Evolutionary conservation across 192 early-diverging fungal species (phyloP).

Genomic region (Spizellomyces punctatus): DNA sequence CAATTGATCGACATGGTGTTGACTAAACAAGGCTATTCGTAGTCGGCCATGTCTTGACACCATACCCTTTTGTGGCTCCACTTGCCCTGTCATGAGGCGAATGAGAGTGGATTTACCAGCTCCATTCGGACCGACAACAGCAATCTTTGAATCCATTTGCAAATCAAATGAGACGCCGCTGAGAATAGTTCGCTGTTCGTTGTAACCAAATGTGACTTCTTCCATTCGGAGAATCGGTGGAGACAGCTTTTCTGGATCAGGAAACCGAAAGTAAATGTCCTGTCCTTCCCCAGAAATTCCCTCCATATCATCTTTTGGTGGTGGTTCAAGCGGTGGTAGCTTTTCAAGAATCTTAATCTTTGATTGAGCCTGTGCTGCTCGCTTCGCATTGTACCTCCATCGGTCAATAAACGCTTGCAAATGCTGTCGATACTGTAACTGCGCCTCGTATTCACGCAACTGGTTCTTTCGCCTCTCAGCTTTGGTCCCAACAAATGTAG

Average conservation of each 20-base stretch:
- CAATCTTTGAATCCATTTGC: constrained; percentile 96
- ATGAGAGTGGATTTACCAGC: constrained; percentile 98
- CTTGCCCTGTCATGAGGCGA: constrained; percentile 83
- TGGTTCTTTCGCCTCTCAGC: constrained; percentile 91
- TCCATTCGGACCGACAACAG: constrained; percentile 99
- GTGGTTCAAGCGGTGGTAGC: constrained; percentile 85
- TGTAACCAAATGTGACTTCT: constrained; percentile 89
- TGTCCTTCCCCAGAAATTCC: constrained; percentile 69
- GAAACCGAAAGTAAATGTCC: constrained; percentile 85
- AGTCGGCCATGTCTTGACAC: constrained; percentile 92
- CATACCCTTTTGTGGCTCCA: constrained; percentile 77
- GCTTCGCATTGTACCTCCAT: constrained; percentile 99
- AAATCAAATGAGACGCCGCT: constrained; percentile 86
- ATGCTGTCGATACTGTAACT: constrained; percentile 90
- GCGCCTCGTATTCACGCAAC: constrained; percentile 93
- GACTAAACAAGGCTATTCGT: constrained; percentile 92
- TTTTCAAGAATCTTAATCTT: constrained; percentile 99
- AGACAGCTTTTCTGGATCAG: constrained; percentile 89
- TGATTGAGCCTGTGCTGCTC: constrained; percentile 92
- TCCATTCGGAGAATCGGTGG: constrained; percentile 97
- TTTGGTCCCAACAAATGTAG: constrained; percentile 84
- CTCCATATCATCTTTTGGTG: constrained; percentile 67
- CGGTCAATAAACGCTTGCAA: constrained; percentile 98
- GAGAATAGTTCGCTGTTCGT: constrained; percentile 77
- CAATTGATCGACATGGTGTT: constrained; percentile 98